Evolutionary conservation across 345 rosid genomes (phyloP).

Genomic region (sweet orange (Citrus sinensis)): DVS_A1.0 CM039166.1:23884501-23885000

Average conservation of each 20-base stretch:
- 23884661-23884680: not conserved
- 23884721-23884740: constrained; percentile 84
- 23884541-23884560: not conserved
- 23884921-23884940: constrained; percentile 22
- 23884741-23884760: constrained; percentile 73
- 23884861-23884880: constrained; percentile 31
- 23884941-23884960: constrained; percentile 19
- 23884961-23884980: constrained; percentile 29
- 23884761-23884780: constrained; percentile 57
- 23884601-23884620: too few relatives aligned
- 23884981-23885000: constrained; percentile 13
- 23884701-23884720: constrained; percentile 39
- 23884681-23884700: not conserved
- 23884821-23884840: constrained; percentile 25
- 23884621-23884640: not conserved
- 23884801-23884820: constrained; percentile 26
- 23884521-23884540: too few relatives aligned
- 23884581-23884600: not conserved
- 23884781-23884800: constrained; percentile 43
- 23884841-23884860: constrained; percentile 31
- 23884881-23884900: constrained; percentile 27
- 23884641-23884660: too few relatives aligned
- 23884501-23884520: not conserved
- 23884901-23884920: constrained; percentile 15
- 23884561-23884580: not conserved